Evolutionary conservation across 2,329 filamentous ascomycete species (phyloP), one percentile per base, ranked within the genome.

Genomic region (Colletotrichum camelliae): DNA sequence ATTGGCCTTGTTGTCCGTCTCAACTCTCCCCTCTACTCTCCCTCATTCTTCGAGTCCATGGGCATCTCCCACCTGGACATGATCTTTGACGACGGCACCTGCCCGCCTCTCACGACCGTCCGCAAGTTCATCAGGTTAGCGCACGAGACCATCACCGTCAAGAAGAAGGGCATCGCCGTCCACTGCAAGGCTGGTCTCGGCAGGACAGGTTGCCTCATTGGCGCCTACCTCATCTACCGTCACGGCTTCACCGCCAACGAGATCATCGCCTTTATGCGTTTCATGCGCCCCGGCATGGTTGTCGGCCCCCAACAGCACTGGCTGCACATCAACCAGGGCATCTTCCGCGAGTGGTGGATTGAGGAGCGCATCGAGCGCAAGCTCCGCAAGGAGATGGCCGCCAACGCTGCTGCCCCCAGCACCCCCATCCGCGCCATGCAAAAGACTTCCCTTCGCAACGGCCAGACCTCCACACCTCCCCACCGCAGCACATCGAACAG

Each of bases 71-170:
- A 99, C 83, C 89, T 98, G 55, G 97, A 99, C 86, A 99, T 99
- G 97, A 98, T 99, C 81, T 99, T 99, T 82, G 97, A 98, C 81
- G 97, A 99, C 81, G 97, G 97, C 78, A 99, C 97, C 5, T 99
- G 97, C 84, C 97, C 97, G 27, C 93, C 95, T 3, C 88, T 99
- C 68, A 92, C 92, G 21, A 93, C 96, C n/a, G 97, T 99, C 33
- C 93, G 95, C 79, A 96, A 96, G 83, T 99, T 99, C 84, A 96
- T 99, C 84, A 95, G 95, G 79, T 90, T 99, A 75, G 96, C 97
- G 1, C 97, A 98, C 82, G 94, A 98, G 83, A 98, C 94, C 86
- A 99, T 99, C 82, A 96, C 93, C 1, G 90, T 96, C 67, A 95
- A 94, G 87, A 95, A 96, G 86, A 96, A 96, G 89, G 94, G 94